Base-by-base conservation (phyloP, 2,329 filamentous ascomycete genomes). In the Diaporthe sp. region DNA sequence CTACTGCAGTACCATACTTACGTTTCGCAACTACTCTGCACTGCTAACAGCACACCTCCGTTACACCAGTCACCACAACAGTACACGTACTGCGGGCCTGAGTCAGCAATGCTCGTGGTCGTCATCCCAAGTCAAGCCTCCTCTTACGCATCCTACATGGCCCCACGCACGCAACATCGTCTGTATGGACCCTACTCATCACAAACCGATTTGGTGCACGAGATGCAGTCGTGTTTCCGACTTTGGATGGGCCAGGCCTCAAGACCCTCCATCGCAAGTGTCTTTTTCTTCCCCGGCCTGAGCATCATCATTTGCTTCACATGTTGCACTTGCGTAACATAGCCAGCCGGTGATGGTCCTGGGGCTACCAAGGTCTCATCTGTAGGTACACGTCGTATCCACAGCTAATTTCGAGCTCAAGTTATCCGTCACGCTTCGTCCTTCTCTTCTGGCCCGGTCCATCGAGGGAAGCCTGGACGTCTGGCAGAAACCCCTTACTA, bases 181-280 rank as follows among this genome's bases (percentile, higher is more conserved):
- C 65, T 37, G 65, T 53, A 68, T 53, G 65, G 46, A 19, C 65
- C 46, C 44, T 39, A 19, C 46, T 68, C 46, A 53, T 53, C 65
- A 53, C 46, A 68, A 49, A 39, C 46, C 19, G 65, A 25, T 25
- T 19, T 22, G 9, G 28, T 34, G 17, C 28, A 8, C 62, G 28
- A 68, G 62, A 15, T 53, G 46, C 46, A 68, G 28, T 15, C 22
- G 46, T 37, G 65, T 53, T 68, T 68, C 22, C 65, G 46, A 68
- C 31, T 37, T 51, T 28, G 65, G 46, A 68, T 31, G 62, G 31
- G 22, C 22, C 13, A 46, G 62, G 22, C 19, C 28, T 22, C 10
- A 49, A 31, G 6, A 12, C 17, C 28, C 28, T 51, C 62, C 62
- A 39, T 51, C 62, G 22, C 28, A 37, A 53, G 19, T 49, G 22